phyloP scores from a whole-genome alignment of 225 moss, liverwort and hornwort genomes.

The Neckera pumila region DNA sequence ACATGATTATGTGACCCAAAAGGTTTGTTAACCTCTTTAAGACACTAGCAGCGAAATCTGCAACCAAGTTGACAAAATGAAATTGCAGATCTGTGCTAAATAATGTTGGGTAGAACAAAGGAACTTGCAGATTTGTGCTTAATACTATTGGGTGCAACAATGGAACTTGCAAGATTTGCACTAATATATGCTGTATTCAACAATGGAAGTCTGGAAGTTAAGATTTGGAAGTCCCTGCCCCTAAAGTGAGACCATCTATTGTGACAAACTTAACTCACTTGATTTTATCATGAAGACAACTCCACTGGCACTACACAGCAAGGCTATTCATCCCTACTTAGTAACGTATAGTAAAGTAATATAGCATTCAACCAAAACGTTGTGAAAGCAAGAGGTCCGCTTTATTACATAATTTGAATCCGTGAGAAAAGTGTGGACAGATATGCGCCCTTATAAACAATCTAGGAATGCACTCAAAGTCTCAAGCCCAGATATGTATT shows the following conservation, averaged over 20 bases:
- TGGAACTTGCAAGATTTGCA: not conserved
- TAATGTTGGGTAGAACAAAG: not conserved
- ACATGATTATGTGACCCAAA: not conserved
- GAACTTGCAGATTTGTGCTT: not conserved
- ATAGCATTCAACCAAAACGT: not conserved
- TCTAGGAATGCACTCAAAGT: conserved; percentile 21
- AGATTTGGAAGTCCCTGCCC: not conserved
- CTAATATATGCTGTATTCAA: not conserved
- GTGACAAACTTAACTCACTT: not conserved
- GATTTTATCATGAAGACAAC: not conserved
- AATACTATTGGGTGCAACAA: not conserved
- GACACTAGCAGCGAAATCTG: not conserved
- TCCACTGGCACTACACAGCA: not conserved
- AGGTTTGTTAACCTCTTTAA: not conserved
- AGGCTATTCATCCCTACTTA: not conserved
- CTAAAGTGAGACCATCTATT: too few species aligned
- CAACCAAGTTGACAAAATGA: not conserved
- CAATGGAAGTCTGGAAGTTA: not conserved
- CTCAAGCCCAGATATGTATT: conserved; percentile 15
- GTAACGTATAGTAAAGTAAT: not conserved
- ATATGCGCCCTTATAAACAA: conserved; percentile 19
- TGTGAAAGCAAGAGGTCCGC: conserved; percentile 10
- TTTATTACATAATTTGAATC: conserved; percentile 27
- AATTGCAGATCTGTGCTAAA: not conserved
- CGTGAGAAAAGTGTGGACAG: conserved; percentile 22